Conservation (phyloP, 1,139 yeast genomes). For the Candida tropicalis region DNA sequence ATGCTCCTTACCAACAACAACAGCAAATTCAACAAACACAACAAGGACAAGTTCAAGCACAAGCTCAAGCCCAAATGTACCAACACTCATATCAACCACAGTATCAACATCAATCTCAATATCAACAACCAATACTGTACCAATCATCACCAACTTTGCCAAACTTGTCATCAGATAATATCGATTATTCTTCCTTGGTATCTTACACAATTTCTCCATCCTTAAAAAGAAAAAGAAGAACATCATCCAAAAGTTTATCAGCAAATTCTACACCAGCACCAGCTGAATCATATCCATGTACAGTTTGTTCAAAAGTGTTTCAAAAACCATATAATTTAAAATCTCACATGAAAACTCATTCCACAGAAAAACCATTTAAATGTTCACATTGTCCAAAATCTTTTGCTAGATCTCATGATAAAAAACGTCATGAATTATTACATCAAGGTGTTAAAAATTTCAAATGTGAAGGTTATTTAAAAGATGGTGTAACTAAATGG, state of each 20-base stretch:
- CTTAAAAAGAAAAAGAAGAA: slow-evolving; percentile 36
- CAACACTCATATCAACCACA: slow-evolving; percentile 1
- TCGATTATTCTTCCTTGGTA: slow-evolving; percentile 42
- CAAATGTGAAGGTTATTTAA: slow-evolving; percentile 55
- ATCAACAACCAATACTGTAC: slow-evolving; percentile 7
- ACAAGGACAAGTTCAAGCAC: slow-evolving; percentile 1
- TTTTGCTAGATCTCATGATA: slow-evolving; percentile 60
- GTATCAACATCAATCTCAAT: slow-evolving; percentile 7
- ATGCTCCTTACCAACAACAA: slow-evolving; percentile 1
- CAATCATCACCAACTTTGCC: slow-evolving; percentile 6
- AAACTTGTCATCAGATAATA: slow-evolving; percentile 14
- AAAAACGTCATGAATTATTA: slow-evolving; percentile 56
- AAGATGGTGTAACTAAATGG: slow-evolving; percentile 56
- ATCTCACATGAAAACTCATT: slow-evolving; percentile 59
- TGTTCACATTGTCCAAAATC: slow-evolving; percentile 51
- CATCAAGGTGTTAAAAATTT: slow-evolving; percentile 59
- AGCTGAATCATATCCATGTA: slow-evolving; percentile 38
- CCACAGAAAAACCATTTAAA: slow-evolving; percentile 55
- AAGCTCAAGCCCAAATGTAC: slow-evolving; percentile 6
- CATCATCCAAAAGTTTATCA: slow-evolving; percentile 7
- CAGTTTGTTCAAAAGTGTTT: slow-evolving; percentile 51
- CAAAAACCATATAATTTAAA: slow-evolving; percentile 58
- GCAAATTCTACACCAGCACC: slow-evolving; percentile 12
- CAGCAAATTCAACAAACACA: slow-evolving; percentile 7
- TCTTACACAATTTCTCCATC: slow-evolving; percentile 41